phyloP scores from a whole-genome alignment of 352 stramenopile genomes.

The Phytophthora niederhauseri region DNA sequence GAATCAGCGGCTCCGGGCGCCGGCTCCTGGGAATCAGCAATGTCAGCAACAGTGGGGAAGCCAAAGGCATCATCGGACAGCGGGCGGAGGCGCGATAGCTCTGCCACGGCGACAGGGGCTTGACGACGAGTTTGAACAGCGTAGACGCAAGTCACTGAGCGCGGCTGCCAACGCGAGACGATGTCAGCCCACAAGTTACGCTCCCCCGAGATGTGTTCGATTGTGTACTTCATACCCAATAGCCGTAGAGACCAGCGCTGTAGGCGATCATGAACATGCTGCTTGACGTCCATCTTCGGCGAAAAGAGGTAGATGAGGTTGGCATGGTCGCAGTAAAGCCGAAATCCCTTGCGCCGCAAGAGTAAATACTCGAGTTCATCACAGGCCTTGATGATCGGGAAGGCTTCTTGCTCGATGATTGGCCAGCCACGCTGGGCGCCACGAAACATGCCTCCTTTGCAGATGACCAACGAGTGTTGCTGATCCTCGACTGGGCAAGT shows the following conservation, averaged over 20 bases:
- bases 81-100: background rate
- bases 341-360: conserved; percentile 17
- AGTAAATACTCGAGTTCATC: conserved; percentile 22
- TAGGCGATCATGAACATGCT: conserved; percentile 22
- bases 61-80: conserved; percentile 4
- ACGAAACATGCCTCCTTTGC: conserved; percentile 11
- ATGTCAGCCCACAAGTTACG: conserved; percentile 15
- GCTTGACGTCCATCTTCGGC: conserved; percentile 12
- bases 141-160: background rate
- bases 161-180: conserved; percentile 10
- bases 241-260: conserved; percentile 19
- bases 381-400: conserved; percentile 21
- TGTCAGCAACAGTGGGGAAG: background rate
- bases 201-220: conserved; percentile 21
- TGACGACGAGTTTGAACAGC: conserved; percentile 2
- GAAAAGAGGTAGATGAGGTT: conserved; percentile 35
- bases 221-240: conserved; percentile 16
- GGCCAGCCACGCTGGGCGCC: conserved; percentile 16
- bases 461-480: conserved; percentile 18
- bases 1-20: background rate
- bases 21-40: background rate
- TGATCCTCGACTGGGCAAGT: conserved; percentile 8
- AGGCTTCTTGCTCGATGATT: conserved; percentile 30
- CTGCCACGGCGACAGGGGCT: background rate
- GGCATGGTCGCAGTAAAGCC: conserved; percentile 30